Conservation (phyloP, 257 asterid genomes). For the Anisodus tanguticus region DNA sequence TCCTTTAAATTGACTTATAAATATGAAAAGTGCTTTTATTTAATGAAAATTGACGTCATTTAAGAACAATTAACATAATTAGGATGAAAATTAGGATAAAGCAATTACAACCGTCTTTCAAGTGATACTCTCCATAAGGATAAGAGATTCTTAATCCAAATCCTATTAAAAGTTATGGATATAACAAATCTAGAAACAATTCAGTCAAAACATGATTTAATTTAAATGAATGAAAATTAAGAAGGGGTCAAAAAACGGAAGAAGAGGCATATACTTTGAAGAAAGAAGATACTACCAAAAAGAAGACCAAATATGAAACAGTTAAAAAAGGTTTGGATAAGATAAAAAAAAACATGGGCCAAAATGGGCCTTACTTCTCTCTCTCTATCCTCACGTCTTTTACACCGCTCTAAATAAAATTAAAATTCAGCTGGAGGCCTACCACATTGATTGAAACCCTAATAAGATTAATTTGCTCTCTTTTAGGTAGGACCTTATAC, state of each 20-base stretch:
- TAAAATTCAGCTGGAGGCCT: too few species aligned
- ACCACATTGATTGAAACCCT: too few species aligned
- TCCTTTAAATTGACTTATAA: too few species aligned
- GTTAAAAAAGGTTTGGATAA: not conserved
- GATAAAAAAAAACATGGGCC: constrained; percentile 11
- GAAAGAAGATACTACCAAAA: not conserved
- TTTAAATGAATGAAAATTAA: not conserved
- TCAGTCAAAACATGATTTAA: not conserved
- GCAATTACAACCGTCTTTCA: not conserved
- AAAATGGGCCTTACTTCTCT: not conserved
- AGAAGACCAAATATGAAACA: not conserved
- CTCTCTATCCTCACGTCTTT: not conserved
- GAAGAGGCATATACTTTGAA: not conserved
- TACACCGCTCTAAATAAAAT: not conserved
- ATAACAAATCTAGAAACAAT: not conserved
- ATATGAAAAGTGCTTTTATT: too few species aligned
- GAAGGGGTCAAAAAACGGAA: not conserved
- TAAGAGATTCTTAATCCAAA: not conserved
- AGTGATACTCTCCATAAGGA: not conserved
- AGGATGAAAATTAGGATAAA: not conserved
- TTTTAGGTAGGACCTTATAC: too few species aligned
- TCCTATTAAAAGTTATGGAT: not conserved
- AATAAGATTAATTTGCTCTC: too few species aligned
- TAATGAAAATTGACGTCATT: not conserved
- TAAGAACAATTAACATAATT: not conserved